Evolutionary conservation across 306 rosid genomes (phyloP).

Genomic region (Cyclanthera cordifolia): DNA sequence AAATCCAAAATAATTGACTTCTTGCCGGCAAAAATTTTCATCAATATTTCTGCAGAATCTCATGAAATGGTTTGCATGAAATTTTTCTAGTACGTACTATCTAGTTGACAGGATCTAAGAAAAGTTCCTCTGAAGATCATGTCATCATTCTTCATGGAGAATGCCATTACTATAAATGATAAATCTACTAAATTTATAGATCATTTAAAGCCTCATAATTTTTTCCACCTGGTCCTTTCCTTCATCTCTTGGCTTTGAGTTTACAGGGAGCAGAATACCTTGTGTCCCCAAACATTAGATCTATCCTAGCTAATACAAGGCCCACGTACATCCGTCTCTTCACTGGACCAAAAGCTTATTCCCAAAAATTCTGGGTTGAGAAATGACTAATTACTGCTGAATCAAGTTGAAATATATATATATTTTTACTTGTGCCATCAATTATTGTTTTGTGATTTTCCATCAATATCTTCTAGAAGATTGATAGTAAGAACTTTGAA

Average conservation of each 20-base stretch:
- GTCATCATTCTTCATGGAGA: too few species aligned
- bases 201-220: background rate
- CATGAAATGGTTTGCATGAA: constrained; percentile 99
- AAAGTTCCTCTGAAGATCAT: background rate
- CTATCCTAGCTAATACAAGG: constrained; percentile 41
- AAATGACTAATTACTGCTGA: background rate
- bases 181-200: background rate
- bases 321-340: constrained; percentile 83
- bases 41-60: constrained; percentile 85
- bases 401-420: background rate
- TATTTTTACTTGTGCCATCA: background rate
- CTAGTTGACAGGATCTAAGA: background rate
- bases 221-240: background rate
- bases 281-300: constrained; percentile 78
- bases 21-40: constrained; percentile 85
- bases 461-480: constrained; percentile 53
- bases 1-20: background rate
- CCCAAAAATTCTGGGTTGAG: constrained; percentile 89
- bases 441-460: constrained; percentile 8
- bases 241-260: constrained; percentile 11
- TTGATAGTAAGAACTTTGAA: constrained; percentile 20
- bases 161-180: background rate
- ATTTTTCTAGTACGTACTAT: constrained; percentile 10
- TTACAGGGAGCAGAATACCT: constrained; percentile 74
- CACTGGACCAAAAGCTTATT: constrained; percentile 83